Evolutionary conservation across 2,329 filamentous ascomycete genomes (phyloP).

Genomic region (Cercospora sp.): DNA sequence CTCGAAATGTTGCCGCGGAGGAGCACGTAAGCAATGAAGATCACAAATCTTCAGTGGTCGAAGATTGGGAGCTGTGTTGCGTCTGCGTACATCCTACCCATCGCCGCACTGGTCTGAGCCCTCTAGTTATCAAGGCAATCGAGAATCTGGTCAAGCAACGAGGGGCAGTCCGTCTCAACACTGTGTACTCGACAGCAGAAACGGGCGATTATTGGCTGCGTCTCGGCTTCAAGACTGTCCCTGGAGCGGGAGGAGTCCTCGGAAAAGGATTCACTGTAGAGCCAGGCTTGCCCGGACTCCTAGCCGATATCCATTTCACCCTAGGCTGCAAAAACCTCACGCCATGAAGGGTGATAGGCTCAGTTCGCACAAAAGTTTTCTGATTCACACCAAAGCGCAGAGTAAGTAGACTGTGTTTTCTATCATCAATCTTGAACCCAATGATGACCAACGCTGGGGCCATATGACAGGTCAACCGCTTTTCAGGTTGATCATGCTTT

Average conservation of each 20-base stretch:
- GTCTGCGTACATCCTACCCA: constrained; percentile 30
- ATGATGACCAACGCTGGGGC: constrained; percentile 37
- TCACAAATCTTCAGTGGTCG: not conserved
- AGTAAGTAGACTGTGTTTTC: constrained; percentile 6
- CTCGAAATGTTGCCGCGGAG: not conserved
- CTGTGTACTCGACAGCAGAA: constrained; percentile 28
- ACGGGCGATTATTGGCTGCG: constrained; percentile 30
- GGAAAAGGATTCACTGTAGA: constrained; percentile 29
- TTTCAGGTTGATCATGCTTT: constrained; percentile 36
- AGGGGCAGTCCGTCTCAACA: constrained; percentile 25
- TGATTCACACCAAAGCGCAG: not conserved
- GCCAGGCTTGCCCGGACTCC: constrained; percentile 24
- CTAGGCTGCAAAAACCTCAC: constrained; percentile 19
- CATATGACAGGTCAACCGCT: constrained; percentile 34
- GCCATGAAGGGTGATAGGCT: constrained; percentile 1
- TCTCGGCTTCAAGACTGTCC: constrained; percentile 24
- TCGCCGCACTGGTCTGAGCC: constrained; percentile 22
- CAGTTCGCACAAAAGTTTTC: not conserved
- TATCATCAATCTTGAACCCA: not conserved
- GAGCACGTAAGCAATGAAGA: not conserved
- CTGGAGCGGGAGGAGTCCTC: constrained; percentile 26
- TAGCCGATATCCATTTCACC: constrained; percentile 28
- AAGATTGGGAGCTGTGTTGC: constrained; percentile 33
- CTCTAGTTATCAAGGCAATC: constrained; percentile 19
- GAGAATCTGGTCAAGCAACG: constrained; percentile 14